Evolutionary conservation across 805 yeast species (phyloP).

Genomic region (Pichia scutulata): DNA sequence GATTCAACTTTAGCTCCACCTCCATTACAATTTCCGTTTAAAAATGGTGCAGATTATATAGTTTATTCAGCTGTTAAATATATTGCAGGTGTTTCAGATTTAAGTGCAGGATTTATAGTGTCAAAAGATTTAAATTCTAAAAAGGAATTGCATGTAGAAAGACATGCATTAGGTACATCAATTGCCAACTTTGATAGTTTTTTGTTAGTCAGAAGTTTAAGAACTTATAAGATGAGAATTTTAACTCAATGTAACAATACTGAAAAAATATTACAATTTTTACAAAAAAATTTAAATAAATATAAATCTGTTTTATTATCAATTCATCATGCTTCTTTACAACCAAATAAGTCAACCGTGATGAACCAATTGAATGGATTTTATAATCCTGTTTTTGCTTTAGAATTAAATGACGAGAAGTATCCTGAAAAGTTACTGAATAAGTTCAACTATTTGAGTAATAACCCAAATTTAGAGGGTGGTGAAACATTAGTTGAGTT

Average conservation of each 20-base stretch:
- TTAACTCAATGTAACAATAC: constrained; percentile 40
- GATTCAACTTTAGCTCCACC: constrained; percentile 54
- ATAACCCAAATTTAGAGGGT: constrained; percentile 38
- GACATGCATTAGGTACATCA: constrained; percentile 42
- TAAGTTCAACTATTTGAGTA: constrained; percentile 40
- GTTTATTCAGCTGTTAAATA: constrained; percentile 51
- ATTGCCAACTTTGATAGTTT: constrained; percentile 46
- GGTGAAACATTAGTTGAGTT: constrained; percentile 50
- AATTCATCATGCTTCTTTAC: constrained; percentile 41
- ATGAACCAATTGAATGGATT: constrained; percentile 35
- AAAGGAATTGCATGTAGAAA: constrained; percentile 30
- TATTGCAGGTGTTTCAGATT: constrained; percentile 49
- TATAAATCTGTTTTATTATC: constrained; percentile 30
- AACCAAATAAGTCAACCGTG: constrained; percentile 31
- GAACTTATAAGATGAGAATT: constrained; percentile 45
- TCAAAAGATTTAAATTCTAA: constrained; percentile 31
- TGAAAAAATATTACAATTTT: constrained; percentile 33
- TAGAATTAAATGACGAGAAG: constrained; percentile 30
- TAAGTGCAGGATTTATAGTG: constrained; percentile 45
- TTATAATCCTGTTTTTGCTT: constrained; percentile 42
- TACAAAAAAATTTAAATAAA: constrained; percentile 28
- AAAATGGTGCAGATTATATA: constrained; percentile 44
- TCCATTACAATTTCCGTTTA: constrained; percentile 45
- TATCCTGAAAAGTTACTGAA: constrained; percentile 35
- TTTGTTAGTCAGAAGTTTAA: constrained; percentile 39